Evolutionary conservation across 2,329 filamentous ascomycete genomes (phyloP).

Genomic region (Lachnellula occidentalis): DNA sequence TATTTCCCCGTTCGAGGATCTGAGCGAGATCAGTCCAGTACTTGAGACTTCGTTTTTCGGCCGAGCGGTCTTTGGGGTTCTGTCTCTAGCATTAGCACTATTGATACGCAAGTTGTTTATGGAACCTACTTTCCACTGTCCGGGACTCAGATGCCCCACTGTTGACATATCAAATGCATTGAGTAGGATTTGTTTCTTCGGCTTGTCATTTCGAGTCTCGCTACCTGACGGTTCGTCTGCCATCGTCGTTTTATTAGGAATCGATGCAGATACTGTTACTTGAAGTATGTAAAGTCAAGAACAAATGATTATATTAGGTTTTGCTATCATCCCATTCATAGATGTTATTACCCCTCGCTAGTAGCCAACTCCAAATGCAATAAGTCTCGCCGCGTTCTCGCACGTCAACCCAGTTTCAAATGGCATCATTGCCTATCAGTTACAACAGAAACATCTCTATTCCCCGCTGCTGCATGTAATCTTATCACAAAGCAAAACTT

Average conservation of each 20-base stretch:
- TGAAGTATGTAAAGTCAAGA: neutral
- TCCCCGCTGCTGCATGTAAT: neutral
- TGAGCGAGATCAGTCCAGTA: conserved; percentile 63
- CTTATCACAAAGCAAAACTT: neutral
- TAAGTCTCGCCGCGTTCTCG: no score
- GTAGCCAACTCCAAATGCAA: no score
- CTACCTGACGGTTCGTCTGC: neutral
- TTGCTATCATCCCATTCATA: no score
- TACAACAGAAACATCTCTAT: neutral
- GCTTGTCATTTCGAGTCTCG: neutral
- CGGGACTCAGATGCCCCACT: conserved; percentile 57
- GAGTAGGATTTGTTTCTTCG: conserved; percentile 51
- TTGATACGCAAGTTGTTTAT: neutral
- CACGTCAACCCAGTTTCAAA: neutral
- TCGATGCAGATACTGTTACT: neutral
- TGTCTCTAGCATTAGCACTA: conserved; percentile 22
- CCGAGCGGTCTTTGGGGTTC: conserved; percentile 56
- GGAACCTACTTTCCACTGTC: conserved; percentile 56
- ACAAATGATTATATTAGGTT: no score
- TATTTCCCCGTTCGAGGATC: conserved; percentile 53
- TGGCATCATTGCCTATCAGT: neutral
- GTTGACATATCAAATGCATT: conserved; percentile 65
- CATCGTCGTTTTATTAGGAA: neutral
- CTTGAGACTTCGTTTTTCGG: conserved; percentile 52
- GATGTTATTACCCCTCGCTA: no score